Conservation (phyloP, 495 filamentous ascomycete genomes). For the Trichoderma orchidacearum region DNA sequence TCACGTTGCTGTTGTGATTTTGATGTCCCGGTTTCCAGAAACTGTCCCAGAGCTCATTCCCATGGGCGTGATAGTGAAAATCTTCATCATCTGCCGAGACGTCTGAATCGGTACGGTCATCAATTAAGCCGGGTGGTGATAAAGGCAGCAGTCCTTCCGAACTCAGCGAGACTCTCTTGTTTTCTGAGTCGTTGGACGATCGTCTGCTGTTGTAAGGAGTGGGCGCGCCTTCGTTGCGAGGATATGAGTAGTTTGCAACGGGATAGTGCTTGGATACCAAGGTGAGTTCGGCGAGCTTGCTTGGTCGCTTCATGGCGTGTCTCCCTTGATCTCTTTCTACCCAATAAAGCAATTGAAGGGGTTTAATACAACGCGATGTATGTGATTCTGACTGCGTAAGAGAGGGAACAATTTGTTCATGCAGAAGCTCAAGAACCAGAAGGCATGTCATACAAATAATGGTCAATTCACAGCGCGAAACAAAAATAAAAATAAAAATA, state of each 20-base stretch:
- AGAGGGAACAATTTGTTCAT: neutral
- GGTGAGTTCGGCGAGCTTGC: constrained; percentile 2
- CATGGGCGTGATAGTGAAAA: neutral
- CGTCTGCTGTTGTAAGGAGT: neutral
- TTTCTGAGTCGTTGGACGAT: neutral
- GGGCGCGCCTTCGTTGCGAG: neutral
- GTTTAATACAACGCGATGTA: no score
- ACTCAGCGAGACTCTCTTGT: neutral
- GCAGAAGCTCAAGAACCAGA: neutral
- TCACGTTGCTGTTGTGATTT: neutral
- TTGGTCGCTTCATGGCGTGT: neutral
- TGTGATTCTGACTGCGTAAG: no score
- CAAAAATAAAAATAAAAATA: neutral
- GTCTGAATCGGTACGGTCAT: constrained; percentile 5
- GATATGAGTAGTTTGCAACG: constrained; percentile 5
- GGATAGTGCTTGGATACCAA: constrained; percentile 2
- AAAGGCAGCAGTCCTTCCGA: neutral
- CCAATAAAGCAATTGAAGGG: no score
- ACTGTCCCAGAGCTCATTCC: constrained; percentile 2
- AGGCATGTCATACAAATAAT: constrained; percentile 1
- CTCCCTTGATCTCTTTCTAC: neutral
- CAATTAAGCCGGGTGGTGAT: neutral
- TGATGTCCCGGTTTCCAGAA: neutral
- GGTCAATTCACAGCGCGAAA: neutral
- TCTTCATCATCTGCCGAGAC: constrained; percentile 1